Evolutionary conservation across 148 eudicot species (phyloP), one percentile per base, ranked within the genome.

Genomic region (Drosera capensis): DNA sequence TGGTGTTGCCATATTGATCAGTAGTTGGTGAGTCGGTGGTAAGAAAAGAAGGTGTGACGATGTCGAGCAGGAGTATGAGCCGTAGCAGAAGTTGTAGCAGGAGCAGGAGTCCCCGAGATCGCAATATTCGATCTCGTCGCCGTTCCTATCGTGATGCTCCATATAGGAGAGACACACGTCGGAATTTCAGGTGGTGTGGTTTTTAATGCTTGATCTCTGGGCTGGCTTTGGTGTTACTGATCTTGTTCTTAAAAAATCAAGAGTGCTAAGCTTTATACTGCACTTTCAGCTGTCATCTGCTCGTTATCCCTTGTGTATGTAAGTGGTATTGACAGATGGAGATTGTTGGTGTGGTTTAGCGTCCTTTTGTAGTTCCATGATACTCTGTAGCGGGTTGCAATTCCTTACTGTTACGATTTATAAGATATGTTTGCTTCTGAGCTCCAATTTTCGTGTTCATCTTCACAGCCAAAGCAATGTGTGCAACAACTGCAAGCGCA

Each of bases 181-280:
- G 82, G 73, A 95, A 95, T 64, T 75, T 72, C 97, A 90, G 97
- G 97, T 88, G 63, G 65, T 70, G 53, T 75, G 74, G 70, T 71
- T 62, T 63, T 64, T 25, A 48, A 38, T 56, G 28, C 21, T 54
- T 25, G 37, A 17, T 48, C 43, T 40, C 23, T 39, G 34, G 62
- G 61, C 48, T 54, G 37, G 17, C 7, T 53, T 53, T 44, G 40
- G 18, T 9, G 45, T 41, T 8, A 41, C 8, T 14, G 45, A 14
- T 19, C 45, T 41, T 3, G 18, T 17, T 7, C 8, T 11, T 1
- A 15, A 14, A 14, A 2, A 14, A 15, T 41, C 11, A 41, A 19
- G 18, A 41, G 45, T 14, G 1, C 18, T 6, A 13, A 34, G 35
- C 12, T 29, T n/a, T n/a, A n/a, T n/a, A n/a, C n/a, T n/a, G n/a